Evolutionary conservation across 31 red algal species (phyloP), one percentile per base, ranked within the genome.

Genomic region (Endocladia muricata): DNA sequence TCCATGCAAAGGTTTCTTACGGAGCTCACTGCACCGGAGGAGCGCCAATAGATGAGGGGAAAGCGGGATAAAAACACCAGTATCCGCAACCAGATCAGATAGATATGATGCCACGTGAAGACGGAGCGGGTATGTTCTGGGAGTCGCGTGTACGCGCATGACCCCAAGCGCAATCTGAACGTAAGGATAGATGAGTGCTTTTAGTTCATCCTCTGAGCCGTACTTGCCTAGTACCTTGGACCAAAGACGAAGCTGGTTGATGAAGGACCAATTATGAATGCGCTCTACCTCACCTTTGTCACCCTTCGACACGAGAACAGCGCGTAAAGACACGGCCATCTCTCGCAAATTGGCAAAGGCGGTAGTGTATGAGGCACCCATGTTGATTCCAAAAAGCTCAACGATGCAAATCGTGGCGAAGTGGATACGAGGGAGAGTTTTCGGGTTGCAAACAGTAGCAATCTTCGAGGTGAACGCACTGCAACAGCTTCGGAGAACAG

Each of bases 81-180:
- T 79, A 28, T 67, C 39, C 26, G 62, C 61, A 29, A 73, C 37
- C 8, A 96, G 29, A 35, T 87, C 79, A 40, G 74, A 73, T 19
- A 96, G 86, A 61, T 61, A 96, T 4, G 84, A 82, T 28, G 84
- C 81, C 35, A 91, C 65, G 73, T 91, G 93, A 8, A 96, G 64
- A 26, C 88, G 89, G 77, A 96, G 43, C 5, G 83, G 83, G 59
- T 81, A 91, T 0, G 73, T 91, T 25, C 86, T 78, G 8, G 93
- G 93, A 22, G 81, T 88, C 7, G 74, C 58, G 34, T 85, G 49
- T 3, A 88, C 63, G 22, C 83, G 29, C 80, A 87, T 74, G 1
- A 86, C 83, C 41, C 93, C 93, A 4, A 96, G 63, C 15, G 78
- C 62, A 41, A 96, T 72, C 66, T 96, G 93, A 32, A 96, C 86